These are phyloP conservation scores for Xylariaceae sp. DNA, from an alignment of 2,329 filamentous ascomycete species.

Conservation along the genomic window DNA sequence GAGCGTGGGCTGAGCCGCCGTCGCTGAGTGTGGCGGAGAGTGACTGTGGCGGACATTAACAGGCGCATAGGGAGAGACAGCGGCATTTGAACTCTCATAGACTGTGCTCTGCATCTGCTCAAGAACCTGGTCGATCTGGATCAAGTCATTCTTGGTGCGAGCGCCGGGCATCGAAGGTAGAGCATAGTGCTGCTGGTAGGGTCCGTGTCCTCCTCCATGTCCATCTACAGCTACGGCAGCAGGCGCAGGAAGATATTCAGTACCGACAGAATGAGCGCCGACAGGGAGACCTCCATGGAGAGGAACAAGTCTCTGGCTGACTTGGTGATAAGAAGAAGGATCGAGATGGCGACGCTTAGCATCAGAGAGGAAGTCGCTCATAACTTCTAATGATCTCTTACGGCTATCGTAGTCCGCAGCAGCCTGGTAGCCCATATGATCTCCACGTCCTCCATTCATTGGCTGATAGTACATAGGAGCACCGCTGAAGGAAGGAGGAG, in stretches of 20 bases:
- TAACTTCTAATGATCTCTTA: constrained; percentile 80
- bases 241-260: constrained; percentile 53
- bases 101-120: constrained; percentile 95
- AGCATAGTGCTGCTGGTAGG: constrained; percentile 74
- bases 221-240: constrained; percentile 54
- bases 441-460: constrained; percentile 50
- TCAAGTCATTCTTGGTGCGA: constrained; percentile 86
- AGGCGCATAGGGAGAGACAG: constrained; percentile 62
- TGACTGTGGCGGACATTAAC: constrained; percentile 56
- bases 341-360: constrained; percentile 90
- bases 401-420: constrained; percentile 58
- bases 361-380: constrained; percentile 92
- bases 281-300: constrained; percentile 69
- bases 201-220: constrained; percentile 47
- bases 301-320: constrained; percentile 82
- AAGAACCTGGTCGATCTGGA: constrained; percentile 91
- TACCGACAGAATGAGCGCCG: constrained; percentile 48
- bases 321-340: constrained; percentile 82
- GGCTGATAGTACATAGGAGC: constrained; percentile 71
- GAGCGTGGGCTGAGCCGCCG: constrained; percentile 34
- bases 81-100: constrained; percentile 84
- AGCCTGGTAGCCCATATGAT: constrained; percentile 61
- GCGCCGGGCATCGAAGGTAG: constrained; percentile 83
- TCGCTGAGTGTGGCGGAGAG: constrained; percentile 37
- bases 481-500: constrained; percentile 51